Percentiles rank a stretch among this genome's conserved stretches.
phyloP scores from a whole-genome alignment of 345 rosid genomes.

The Eucalyptus cladocalyx region DNA sequence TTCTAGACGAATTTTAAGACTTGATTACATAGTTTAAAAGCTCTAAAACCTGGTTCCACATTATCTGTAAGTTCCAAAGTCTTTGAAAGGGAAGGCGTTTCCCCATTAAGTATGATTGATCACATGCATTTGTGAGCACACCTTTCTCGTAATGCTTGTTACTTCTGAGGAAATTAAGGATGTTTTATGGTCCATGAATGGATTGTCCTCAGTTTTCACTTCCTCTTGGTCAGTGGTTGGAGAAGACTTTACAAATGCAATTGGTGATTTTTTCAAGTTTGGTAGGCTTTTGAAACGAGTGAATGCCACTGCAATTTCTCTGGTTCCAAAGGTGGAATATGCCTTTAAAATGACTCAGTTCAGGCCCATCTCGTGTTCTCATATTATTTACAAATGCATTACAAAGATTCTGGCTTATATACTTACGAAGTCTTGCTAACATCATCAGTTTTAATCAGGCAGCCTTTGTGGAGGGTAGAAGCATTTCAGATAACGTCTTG shows the following conservation, averaged over 20 bases:
- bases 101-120: neutral
- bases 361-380: neutral
- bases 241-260: neutral
- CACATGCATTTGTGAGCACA: neutral
- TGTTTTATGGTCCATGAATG: neutral
- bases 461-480: neutral
- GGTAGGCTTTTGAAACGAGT: neutral
- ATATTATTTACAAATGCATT: neutral
- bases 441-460: neutral
- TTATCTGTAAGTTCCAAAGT: neutral
- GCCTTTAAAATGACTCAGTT: neutral
- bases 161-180: neutral
- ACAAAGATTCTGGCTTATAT: neutral
- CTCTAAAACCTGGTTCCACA: neutral
- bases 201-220: neutral
- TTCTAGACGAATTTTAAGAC: neutral
- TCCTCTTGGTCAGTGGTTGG: neutral
- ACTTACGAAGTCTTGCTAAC: neutral
- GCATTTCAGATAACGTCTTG: neutral
- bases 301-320: neutral
- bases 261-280: neutral
- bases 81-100: neutral
- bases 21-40: neutral
- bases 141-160: neutral
- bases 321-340: neutral